Evolutionary conservation across 2,329 filamentous ascomycete genomes (phyloP), one percentile per base, ranked within the genome.

Genomic region (Laburnicola sp.): DNA sequence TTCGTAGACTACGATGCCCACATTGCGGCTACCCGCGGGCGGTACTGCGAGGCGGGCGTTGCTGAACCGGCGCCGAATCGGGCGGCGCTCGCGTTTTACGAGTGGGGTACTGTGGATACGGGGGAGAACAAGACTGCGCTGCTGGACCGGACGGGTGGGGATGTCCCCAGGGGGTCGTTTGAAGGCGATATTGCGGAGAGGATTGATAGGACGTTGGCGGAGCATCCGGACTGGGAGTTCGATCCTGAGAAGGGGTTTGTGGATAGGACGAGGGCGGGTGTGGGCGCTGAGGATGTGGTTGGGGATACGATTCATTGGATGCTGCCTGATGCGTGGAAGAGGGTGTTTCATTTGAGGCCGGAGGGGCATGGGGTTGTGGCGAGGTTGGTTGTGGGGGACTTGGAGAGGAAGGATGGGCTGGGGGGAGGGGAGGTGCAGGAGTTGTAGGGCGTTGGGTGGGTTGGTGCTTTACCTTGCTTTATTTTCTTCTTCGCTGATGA

Each of bases 261-360:
- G 16, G 56, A 65, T 45, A 64, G 51, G 49, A 55, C 45, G 3
- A 56, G 54, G 31, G 45, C 26, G 8, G 48, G 23, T 5, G 16
- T 56, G 25, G 44, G 37, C 3, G 50, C 43, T 6, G 27, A 61
- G 6, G 62, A 56, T 0, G 31, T 56, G 2, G 46, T 66, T 35
- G 61, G 44, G 30, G 62, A 70, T 51, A 57, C 54, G 3, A 53
- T 69, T 16, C 62, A 60, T 37, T 69, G 65, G 66, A 22, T 69
- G 37, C 37, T 71, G 28, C 67, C 66, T 7, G 16, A 71, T 54
- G 53, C 51, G 6, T 69, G 64, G 38, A 68, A 68, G 49, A 54
- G 66, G 6, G 63, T 69, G 3, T 71, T 70, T 41, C 65, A 70
- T 57, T 28, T 65, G 37, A 51, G 66, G 11, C 64, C 64, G 1